Conservation (phyloP, 2,329 filamentous ascomycete species). For the Emmonsiellopsis sp. region DNA sequence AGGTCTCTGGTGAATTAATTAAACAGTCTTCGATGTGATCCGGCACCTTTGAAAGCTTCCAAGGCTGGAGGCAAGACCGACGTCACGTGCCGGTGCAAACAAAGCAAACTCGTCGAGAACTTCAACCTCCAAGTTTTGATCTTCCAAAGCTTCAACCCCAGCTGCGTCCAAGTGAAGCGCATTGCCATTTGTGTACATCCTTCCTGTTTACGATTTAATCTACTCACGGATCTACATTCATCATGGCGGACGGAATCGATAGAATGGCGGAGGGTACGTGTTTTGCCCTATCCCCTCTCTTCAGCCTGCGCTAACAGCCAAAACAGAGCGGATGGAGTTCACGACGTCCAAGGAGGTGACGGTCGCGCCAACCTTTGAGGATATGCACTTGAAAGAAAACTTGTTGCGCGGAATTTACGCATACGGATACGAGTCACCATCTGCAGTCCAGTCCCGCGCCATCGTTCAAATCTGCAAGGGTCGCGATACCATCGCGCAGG, state of each 20-base stretch:
- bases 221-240: constrained; percentile 22
- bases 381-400: constrained; percentile 96
- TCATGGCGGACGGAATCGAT: constrained; percentile 89
- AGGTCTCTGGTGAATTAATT: background rate
- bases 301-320: constrained; percentile 11
- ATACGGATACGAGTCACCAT: constrained; percentile 97
- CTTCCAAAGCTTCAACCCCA: background rate
- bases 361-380: constrained; percentile 82
- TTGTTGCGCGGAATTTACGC: constrained; percentile 95
- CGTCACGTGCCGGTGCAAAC: constrained; percentile 2
- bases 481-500: constrained; percentile 95
- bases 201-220: background rate
- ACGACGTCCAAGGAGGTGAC: constrained; percentile 96
- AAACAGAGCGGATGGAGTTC: constrained; percentile 84
- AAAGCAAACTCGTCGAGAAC: background rate
- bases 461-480: constrained; percentile 99
- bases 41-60: background rate
- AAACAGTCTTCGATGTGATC: background rate
- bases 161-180: background rate
- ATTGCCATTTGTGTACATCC: background rate
- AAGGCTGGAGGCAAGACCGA: background rate
- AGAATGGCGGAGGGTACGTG: constrained; percentile 64
- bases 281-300: background rate
- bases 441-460: constrained; percentile 91
- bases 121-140: background rate